Evolutionary conservation across 306 rosid species (phyloP).

Genomic region (Begonia masoniana): DNA sequence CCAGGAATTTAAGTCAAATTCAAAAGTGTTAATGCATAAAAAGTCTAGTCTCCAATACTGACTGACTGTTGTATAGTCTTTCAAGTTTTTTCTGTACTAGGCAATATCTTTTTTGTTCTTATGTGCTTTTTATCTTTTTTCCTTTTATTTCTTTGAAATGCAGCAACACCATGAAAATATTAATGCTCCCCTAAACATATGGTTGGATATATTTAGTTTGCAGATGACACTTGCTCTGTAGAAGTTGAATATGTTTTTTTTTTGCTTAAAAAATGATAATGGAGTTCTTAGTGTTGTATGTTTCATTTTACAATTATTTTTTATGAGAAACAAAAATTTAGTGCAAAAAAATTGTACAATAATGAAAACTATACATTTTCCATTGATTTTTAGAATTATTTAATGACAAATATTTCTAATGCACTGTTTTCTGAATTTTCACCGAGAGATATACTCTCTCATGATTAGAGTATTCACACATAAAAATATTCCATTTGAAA

Average conservation of each 20-base stretch:
- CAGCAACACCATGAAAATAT: conserved; percentile 68
- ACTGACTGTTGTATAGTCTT: conserved; percentile 10
- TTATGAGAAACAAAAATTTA: no score
- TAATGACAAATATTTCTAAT: conserved; percentile 1
- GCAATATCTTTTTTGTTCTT: neutral
- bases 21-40: no score
- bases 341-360: no score
- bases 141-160: conserved; percentile 15
- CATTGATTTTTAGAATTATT: conserved; percentile 1
- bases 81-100: conserved; percentile 1
- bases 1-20: conserved; percentile 64
- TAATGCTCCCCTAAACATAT: conserved; percentile 49
- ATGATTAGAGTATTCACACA: conserved; percentile 48
- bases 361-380: neutral
- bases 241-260: neutral
- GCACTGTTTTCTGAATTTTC: conserved; percentile 65
- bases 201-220: conserved; percentile 35
- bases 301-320: neutral
- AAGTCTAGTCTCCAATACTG: conserved; percentile 19
- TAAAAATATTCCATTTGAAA: conserved; percentile 47
- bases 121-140: no score
- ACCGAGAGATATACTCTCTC: conserved; percentile 36
- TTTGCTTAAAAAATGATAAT: no score
- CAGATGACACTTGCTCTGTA: no score
- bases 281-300: neutral